These are phyloP conservation scores for Pythium biforme DNA, from an alignment of 352 stramenopile species.

Conservation along the genomic window DNA sequence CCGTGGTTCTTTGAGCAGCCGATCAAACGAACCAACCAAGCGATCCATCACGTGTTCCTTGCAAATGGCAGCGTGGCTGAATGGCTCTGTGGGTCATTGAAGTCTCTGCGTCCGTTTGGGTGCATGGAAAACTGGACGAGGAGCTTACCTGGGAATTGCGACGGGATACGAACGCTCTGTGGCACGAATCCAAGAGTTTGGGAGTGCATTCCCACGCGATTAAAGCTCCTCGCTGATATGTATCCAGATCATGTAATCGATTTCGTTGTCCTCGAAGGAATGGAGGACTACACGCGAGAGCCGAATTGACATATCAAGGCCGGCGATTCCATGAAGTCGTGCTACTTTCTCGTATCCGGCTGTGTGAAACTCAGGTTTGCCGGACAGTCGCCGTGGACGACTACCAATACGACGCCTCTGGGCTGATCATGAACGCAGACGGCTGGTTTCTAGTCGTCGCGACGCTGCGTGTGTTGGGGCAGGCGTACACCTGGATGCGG, in stretches of 20 bases:
- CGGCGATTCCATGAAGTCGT: slow-evolving; percentile 7
- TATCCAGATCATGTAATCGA: background rate
- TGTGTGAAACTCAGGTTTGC: slow-evolving; percentile 6
- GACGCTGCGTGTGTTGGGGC: slow-evolving; percentile 8
- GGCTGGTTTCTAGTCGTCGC: slow-evolving; percentile 7
- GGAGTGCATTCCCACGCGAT: background rate
- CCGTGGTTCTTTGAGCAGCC: slow-evolving; percentile 12
- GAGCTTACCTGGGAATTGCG: background rate
- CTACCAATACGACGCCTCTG: slow-evolving; percentile 14
- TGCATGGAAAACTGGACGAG: background rate
- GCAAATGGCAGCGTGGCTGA: background rate
- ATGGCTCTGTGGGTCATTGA: background rate
- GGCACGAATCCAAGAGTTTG: background rate
- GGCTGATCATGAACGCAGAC: background rate
- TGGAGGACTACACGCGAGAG: slow-evolving; percentile 13
- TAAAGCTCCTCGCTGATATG: background rate
- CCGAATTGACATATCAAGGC: background rate
- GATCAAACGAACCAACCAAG: slow-evolving; percentile 3
- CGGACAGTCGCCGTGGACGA: slow-evolving; percentile 16
- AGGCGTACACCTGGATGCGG: slow-evolving; percentile 18
- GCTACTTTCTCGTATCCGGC: slow-evolving; percentile 1
- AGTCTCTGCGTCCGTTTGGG: background rate
- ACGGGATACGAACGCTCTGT: background rate
- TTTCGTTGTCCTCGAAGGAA: slow-evolving; percentile 14
- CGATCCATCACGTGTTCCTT: background rate